Base-by-base conservation (phyloP, 805 yeast genomes). In the Nematodospora valgi region DNA sequence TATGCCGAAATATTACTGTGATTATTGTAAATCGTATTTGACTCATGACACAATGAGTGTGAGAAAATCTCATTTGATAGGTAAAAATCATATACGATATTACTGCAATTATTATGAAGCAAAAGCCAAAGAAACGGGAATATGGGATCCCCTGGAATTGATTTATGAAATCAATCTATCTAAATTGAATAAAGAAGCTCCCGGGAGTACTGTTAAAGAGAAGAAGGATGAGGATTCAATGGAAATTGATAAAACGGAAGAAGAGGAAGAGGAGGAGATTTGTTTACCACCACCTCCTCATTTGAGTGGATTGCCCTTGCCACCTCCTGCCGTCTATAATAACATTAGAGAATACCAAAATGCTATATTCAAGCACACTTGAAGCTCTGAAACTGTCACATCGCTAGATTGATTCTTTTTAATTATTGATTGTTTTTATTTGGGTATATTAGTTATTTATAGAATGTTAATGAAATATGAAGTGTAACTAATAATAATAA, bases 41-140 rank as follows among this genome's bases (percentile, higher is more conserved):
- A 87, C 96, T 1, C 96, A 87, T 54, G 95, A 86, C 58, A 82
- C 93, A n/a, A 66, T 78, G 48, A 82, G 93, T 61, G 96, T 87
- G 36, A 62, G 95, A 15, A 81, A 82, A 50, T 79, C 87, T 27
- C 96, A 87, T 58, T 56, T 84, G 27, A 64, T 72, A 25, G 96
- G 96, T 7, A 77, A 75, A 47, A 81, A 84, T 56, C 96, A 87
- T 57, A 65, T 84, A 27, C 71, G 74, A 41, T 68, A 74, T 35
- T 84, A 82, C 33, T 78, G 87, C 40, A 83, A 82, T 38, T 86
- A 85, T 62, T 87, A 84, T 52, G 85, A 83, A 47, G 43, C 43
- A 23, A 62, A 61, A 45, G 70, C 69, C 19, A 57, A 57, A 34
- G 61, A 59, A 37, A 46, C 59, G 9, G 68, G 69, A 3, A 49